Base-by-base conservation (phyloP, 1,284 basidiomycete genomes). In the Leucocoprinus gongylophorus region DNA sequence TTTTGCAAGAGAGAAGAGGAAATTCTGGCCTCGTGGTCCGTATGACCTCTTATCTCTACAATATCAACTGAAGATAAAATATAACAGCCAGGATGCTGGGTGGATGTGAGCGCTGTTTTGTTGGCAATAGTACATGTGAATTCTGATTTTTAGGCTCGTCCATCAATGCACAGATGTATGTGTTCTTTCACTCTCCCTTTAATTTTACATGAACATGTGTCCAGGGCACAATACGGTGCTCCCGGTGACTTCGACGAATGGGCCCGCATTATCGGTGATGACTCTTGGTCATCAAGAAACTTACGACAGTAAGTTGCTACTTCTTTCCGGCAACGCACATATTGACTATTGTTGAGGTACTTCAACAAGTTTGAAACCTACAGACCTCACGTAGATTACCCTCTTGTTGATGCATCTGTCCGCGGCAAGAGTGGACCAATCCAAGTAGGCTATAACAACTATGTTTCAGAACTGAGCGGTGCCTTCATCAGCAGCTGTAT, bases 181-280 rank as follows among this genome's bases (percentile, higher is more conserved):
- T 51, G 15, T 28, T 28, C 37, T 15, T 46, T 8, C 23, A 12
- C 21, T 13, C 3, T 32, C 21, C 10, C 39, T 33, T 23, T 38
- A 38, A 18, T 49, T 35, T 58, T 17, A 10, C 15, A 29, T 12
- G 23, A 17, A 28, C 2, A 10, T 8, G 17, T 3, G 23, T 23
- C 33, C 35, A 87, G 83, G 66, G 84, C 79, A 47, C 85, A 86
- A 17, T 79, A 79, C 44, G 82, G 84, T 2, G 76, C 81, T 5
- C 81, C 84, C 1, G 77, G 79, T 0, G 85, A 88, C 59, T 88
- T 80, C 54, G 81, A 87, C 56, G 76, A 87, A 62, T 86, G 83
- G 77, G 81, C 79, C 0, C 55, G 64, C 10, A 68, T 78, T n/a
- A 71, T 70, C 10, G 74, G 72, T 9, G 79, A 83, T 54, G 75